Evolutionary conservation across 371 early-diverging fungal genomes (phyloP).

Genomic region (Mucor piriformis): DNA sequence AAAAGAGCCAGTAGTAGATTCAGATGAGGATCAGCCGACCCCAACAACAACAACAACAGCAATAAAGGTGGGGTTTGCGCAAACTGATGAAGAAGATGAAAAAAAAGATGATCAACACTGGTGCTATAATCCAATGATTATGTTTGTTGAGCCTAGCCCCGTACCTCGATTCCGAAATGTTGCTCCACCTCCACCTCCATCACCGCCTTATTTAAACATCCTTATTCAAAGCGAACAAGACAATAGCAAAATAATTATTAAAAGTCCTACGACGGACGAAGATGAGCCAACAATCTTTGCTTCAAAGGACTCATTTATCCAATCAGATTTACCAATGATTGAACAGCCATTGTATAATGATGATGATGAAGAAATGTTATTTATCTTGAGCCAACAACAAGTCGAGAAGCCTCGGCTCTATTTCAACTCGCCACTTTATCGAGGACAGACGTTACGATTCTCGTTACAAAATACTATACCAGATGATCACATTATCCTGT

Average conservation of each 20-base stretch:
- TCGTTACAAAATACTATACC: conserved; percentile 41
- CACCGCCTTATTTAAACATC: conserved; percentile 43
- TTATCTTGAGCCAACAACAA: conserved; percentile 1
- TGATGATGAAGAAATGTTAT: conserved; percentile 13
- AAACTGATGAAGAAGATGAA: background rate
- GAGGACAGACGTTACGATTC: conserved; percentile 43
- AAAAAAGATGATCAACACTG: conserved; percentile 11
- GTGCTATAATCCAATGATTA: conserved; percentile 34
- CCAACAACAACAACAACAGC: background rate
- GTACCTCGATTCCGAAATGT: conserved; percentile 52
- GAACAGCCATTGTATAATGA: conserved; percentile 1
- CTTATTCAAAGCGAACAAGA: conserved; percentile 15
- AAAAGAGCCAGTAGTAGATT: background rate
- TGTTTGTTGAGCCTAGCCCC: conserved; percentile 50
- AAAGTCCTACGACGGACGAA: conserved; percentile 15
- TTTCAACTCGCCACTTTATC: conserved; percentile 33
- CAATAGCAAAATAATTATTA: conserved; percentile 19
- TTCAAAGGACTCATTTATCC: background rate
- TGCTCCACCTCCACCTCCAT: conserved; percentile 49
- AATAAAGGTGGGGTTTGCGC: conserved; percentile 1
- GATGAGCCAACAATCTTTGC: conserved; percentile 17
- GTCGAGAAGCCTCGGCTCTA: conserved; percentile 10
- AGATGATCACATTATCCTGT: conserved; percentile 48
- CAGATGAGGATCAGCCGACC: conserved; percentile 6
- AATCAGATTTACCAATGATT: background rate